Evolutionary conservation across 2,329 filamentous ascomycete species (phyloP), one percentile per base, ranked within the genome.

Genomic region (Claviceps digitariae): DNA sequence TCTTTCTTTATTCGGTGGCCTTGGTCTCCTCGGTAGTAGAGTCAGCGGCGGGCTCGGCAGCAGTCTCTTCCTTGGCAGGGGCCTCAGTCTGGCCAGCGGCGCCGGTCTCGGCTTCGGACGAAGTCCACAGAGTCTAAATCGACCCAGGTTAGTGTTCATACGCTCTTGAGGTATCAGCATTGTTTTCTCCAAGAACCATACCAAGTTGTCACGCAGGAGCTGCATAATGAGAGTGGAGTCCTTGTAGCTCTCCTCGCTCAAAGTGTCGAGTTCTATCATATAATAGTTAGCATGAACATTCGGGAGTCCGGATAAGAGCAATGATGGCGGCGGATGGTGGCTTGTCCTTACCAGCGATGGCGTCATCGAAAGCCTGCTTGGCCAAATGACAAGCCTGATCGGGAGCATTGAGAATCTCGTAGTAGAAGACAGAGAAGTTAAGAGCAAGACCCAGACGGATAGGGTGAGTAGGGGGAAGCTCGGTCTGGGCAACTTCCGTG

Each of bases 341-440:
- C 27, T 5, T 12, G n/a, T 62, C 68, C 68, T 59, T 64, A 79
- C 76, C 76, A 66, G 90, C 90, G 81, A 96, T 96, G 62, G 91
- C 91, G 74, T 97, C 91, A 70, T 97, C 91, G 67, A 97, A 97
- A 50, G 93, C 91, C 79, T 97, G 91, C 84, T 97, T 97, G 74
- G 91, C 91, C 63, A 96, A 84, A 73, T 95, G 90, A 84, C 91
- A 96, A 69, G 90, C 91, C 77, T 94, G 91, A 72, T 97, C 93
- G 60, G 91, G 91, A 45, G 91, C 90, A 81, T 97, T 98, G 67
- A 97, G 81, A 71, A 97, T 98, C 83, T 98, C 93, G 74, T 98
- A 98, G 85, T 97, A 97, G 82, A 96, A 97, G 67, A 96, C 90
- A 61, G 90, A 95, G 84, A 97, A 96, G 86, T 96, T 97, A 64